Evolutionary conservation across 2,329 filamentous ascomycete genomes (phyloP).

Genomic region (Verticillium nubilum): DNA sequence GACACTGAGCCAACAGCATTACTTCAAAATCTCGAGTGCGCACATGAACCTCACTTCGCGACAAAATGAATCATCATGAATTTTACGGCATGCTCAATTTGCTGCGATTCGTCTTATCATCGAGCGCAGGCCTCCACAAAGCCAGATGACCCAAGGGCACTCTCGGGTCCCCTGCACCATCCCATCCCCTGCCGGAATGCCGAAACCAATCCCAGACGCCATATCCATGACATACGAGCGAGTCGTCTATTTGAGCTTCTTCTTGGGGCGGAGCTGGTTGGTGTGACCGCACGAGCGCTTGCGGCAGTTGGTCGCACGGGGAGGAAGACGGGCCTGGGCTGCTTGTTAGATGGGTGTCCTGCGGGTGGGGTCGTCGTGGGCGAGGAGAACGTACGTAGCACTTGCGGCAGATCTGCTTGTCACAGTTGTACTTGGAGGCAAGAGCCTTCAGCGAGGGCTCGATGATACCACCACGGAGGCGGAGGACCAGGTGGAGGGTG

Average conservation of each 20-base stretch:
- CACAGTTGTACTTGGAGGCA: constrained; percentile 99
- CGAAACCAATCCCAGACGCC: constrained; percentile 32
- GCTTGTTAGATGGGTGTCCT: background rate
- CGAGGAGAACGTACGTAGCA: constrained; percentile 74
- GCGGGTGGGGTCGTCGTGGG: background rate
- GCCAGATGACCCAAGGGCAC: constrained; percentile 27
- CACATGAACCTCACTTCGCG: background rate
- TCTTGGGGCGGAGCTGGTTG: constrained; percentile 99
- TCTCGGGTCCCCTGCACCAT: constrained; percentile 12
- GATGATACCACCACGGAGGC: constrained; percentile 98
- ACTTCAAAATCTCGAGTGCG: background rate
- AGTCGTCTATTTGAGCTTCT: constrained; percentile 84
- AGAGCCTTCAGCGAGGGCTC: constrained; percentile 98
- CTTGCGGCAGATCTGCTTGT: constrained; percentile 99
- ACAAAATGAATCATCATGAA: background rate
- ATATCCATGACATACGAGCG: constrained; percentile 25
- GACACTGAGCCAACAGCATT: too few relatives aligned
- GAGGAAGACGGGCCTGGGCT: constrained; percentile 72
- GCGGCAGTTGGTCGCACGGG: constrained; percentile 99
- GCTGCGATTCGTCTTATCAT: background rate
- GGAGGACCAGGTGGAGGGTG: constrained; percentile 95
- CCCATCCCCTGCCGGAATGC: constrained; percentile 17
- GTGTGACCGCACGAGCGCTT: constrained; percentile 99
- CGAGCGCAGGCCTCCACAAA: constrained; percentile 27
- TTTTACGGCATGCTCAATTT: background rate